These are phyloP conservation scores for Chenopodium berlandieri DNA, from an alignment of 148 eudicot genomes.

Conservation along the genomic window DNA sequence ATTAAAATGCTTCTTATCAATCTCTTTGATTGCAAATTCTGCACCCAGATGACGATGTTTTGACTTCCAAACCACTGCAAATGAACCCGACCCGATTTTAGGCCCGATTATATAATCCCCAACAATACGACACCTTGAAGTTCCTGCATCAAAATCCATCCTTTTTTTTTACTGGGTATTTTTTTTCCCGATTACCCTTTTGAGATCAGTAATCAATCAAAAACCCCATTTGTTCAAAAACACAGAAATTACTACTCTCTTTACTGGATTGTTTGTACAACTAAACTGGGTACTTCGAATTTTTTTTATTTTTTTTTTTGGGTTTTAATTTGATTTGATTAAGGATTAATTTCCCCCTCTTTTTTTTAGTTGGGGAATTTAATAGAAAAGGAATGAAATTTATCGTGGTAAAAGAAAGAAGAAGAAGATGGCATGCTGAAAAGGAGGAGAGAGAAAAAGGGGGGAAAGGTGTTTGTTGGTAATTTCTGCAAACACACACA, in stretches of 20 bases:
- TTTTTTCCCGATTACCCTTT: conserved; percentile 2
- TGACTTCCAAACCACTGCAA: conserved; percentile 53
- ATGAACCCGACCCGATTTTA: conserved; percentile 54
- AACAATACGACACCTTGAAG: conserved; percentile 28
- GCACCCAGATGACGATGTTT: conserved; percentile 37
- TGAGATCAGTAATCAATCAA: conserved; percentile 7
- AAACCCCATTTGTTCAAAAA: conserved; percentile 7
- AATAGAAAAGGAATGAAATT: not conserved
- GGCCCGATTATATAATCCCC: conserved; percentile 48
- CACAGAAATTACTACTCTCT: conserved; percentile 14
- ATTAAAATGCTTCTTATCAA: conserved; percentile 52
- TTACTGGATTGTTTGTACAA: not conserved
- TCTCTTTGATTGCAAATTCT: conserved; percentile 56
- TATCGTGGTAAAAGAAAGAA: not conserved
- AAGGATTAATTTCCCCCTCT: not conserved
- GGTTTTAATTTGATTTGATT: not conserved
- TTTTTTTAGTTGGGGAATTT: not conserved
- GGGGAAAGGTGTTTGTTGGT: not conserved
- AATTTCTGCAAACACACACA: not conserved
- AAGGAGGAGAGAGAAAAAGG: not conserved
- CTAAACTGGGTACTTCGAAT: too few species aligned
- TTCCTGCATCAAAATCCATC: conserved; percentile 36
- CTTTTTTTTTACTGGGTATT: conserved; percentile 10
- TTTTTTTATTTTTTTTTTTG: not conserved
- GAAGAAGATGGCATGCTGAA: conserved; percentile 15